These are phyloP conservation scores for Astrothelium macrocarpum DNA, from an alignment of 495 filamentous ascomycete genomes.

Conservation along the genomic window DNA sequence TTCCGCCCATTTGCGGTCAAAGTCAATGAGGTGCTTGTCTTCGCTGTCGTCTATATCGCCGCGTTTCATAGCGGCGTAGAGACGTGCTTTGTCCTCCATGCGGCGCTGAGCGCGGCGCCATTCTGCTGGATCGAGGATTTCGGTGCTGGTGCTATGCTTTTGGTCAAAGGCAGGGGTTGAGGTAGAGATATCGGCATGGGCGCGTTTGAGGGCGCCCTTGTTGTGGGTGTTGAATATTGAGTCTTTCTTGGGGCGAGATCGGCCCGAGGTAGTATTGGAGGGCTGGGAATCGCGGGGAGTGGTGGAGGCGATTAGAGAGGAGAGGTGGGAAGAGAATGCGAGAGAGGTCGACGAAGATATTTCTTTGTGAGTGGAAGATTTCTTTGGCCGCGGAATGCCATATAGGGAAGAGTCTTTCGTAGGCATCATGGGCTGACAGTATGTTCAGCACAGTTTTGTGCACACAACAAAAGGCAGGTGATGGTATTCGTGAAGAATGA, in stretches of 20 bases:
- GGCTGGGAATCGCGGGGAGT: background rate
- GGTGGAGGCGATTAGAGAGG: conserved; percentile 34
- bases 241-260: conserved; percentile 55
- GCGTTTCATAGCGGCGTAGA: conserved; percentile 77
- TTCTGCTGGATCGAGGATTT: conserved; percentile 36
- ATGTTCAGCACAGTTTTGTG: too few species aligned
- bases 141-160: conserved; percentile 35
- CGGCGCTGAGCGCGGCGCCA: conserved; percentile 58
- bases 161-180: conserved; percentile 21
- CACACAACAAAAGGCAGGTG: too few species aligned
- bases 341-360: conserved; percentile 64
- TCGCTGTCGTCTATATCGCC: conserved; percentile 51
- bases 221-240: conserved; percentile 65
- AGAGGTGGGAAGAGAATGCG: conserved; percentile 68
- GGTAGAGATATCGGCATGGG: conserved; percentile 39
- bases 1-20: conserved; percentile 90
- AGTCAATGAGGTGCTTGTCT: conserved; percentile 67
- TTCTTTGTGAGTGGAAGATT: conserved; percentile 42
- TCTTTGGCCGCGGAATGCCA: conserved; percentile 55
- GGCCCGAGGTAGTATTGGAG: conserved; percentile 29
- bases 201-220: conserved; percentile 58
- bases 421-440: conserved; percentile 40
- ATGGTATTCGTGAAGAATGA: too few species aligned
- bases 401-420: conserved; percentile 58
- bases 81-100: conserved; percentile 76